These are phyloP conservation scores for Cyclostephanos tholiformis DNA, from an alignment of 108 stramenopile genomes.

Conservation along the genomic window DNA sequence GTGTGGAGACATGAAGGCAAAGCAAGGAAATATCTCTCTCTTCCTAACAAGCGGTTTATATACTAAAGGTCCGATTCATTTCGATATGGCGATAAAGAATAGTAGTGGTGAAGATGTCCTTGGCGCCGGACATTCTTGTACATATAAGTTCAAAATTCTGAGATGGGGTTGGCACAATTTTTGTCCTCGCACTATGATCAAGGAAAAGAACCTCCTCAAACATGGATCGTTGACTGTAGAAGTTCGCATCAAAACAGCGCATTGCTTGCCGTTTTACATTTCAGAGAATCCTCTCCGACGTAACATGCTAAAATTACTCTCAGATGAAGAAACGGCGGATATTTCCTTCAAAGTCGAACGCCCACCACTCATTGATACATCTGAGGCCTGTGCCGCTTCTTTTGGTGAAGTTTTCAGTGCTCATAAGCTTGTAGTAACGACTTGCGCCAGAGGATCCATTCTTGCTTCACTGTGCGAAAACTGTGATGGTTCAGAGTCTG, in stretches of 20 bases:
- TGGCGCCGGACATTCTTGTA: too few relatives aligned
- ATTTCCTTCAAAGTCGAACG: neutral
- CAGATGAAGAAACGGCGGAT: neutral
- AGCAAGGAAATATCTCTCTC: neutral
- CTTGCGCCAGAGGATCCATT: neutral
- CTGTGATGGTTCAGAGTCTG: slow-evolving; percentile 8
- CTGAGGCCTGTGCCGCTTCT: too few relatives aligned
- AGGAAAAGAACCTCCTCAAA: neutral
- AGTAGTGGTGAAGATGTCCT: too few relatives aligned
- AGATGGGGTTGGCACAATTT: too few relatives aligned
- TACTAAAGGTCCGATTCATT: too few relatives aligned
- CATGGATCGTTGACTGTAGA: neutral
- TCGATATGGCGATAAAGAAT: too few relatives aligned
- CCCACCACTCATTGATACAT: neutral
- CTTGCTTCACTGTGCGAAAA: slow-evolving; percentile 25
- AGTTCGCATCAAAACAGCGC: neutral
- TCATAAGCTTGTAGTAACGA: slow-evolving; percentile 2
- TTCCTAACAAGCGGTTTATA: too few relatives aligned
- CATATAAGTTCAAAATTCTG: too few relatives aligned
- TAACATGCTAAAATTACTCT: neutral
- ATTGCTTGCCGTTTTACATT: neutral
- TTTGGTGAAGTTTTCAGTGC: neutral
- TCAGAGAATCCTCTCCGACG: neutral
- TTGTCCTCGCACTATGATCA: neutral
- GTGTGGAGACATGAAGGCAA: neutral